phyloP scores from a whole-genome alignment of 2,329 filamentous ascomycete genomes.

The Nothophaeocryptopus gaeumannii region DNA sequence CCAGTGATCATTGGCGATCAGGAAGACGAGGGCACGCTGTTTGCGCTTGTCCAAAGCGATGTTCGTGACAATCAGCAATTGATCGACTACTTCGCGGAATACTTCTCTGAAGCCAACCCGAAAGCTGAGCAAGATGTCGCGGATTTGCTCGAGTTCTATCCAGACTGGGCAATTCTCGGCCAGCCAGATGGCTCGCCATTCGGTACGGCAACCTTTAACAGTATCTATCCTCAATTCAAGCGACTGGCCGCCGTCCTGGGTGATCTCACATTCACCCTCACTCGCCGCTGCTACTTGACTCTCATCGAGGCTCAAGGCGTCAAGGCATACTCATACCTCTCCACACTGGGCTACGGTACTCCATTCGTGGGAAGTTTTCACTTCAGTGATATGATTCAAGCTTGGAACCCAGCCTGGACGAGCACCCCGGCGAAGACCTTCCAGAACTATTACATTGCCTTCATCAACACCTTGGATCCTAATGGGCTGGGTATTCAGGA shows the following conservation, averaged over 20 bases:
- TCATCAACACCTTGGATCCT: conserved; percentile 68
- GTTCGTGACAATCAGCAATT: too few relatives aligned
- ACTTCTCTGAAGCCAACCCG: conserved; percentile 39
- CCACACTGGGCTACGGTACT: conserved; percentile 67
- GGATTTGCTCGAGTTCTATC: conserved; percentile 61
- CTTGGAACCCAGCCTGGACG: conserved; percentile 43
- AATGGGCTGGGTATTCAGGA: conserved; percentile 49
- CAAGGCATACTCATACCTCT: conserved; percentile 70
- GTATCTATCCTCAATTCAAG: conserved; percentile 73
- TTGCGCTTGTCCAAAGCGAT: conserved; percentile 32
- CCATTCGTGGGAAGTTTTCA: conserved; percentile 76
- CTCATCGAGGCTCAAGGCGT: conserved; percentile 56
- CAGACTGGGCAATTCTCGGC: conserved; percentile 42
- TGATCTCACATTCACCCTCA: conserved; percentile 70
- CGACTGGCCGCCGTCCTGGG: conserved; percentile 69
- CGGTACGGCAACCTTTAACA: conserved; percentile 64
- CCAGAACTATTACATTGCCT: conserved; percentile 65
- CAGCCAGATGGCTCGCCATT: conserved; percentile 62
- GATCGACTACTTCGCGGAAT: too few relatives aligned
- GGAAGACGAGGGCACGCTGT: conserved; percentile 68
- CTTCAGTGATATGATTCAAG: conserved; percentile 35
- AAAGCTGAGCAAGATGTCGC: conserved; percentile 41
- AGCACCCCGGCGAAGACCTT: conserved; percentile 47
- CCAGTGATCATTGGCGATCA: conserved; percentile 70
- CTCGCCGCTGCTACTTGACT: conserved; percentile 65